A percentile compares a stretch with the other conserved stretches of the same genome.
phyloP scores from a whole-genome alignment of 1,284 basidiomycete genomes.

The Fomitopsis schrenkii region DNA sequence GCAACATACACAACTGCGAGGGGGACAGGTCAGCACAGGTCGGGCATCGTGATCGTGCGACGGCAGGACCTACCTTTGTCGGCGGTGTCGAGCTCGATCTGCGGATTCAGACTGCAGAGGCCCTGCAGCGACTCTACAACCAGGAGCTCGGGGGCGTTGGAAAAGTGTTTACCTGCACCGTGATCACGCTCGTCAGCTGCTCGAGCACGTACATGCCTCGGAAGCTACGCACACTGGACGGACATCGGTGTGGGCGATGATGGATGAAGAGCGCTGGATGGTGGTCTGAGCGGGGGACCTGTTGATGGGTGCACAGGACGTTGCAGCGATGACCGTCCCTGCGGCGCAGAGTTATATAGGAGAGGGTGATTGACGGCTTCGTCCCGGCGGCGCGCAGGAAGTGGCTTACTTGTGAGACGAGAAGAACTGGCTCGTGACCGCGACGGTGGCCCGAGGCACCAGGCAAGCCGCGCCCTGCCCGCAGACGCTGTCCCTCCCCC shows the following conservation, averaged over 20 bases:
- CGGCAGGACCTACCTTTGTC: slow-evolving; percentile 49
- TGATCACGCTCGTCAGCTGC: slow-evolving; percentile 17
- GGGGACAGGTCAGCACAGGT: background rate
- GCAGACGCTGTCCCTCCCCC: background rate
- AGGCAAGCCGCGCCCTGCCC: background rate
- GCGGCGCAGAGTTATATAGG: background rate
- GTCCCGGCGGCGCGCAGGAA: background rate
- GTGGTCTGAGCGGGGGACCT: background rate
- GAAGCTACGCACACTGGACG: slow-evolving; percentile 4
- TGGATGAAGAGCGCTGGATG: background rate
- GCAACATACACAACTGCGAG: slow-evolving; percentile 59
- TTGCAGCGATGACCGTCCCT: background rate
- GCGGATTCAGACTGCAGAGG: slow-evolving; percentile 67
- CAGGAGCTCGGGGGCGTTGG: slow-evolving; percentile 65
- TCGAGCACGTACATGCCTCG: background rate
- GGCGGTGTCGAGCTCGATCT: slow-evolving; percentile 60
- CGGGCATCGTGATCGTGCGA: background rate
- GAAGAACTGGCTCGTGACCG: background rate
- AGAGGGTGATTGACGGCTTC: background rate
- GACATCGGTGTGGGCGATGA: slow-evolving; percentile 1
- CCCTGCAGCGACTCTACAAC: slow-evolving; percentile 78
- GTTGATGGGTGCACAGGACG: background rate
- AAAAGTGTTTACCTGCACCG: slow-evolving; percentile 63
- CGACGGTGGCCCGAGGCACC: background rate
- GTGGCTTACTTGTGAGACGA: background rate